Evolutionary conservation across 108 stramenopile genomes (phyloP).

Genomic region (Epipyxis sp.): DNA sequence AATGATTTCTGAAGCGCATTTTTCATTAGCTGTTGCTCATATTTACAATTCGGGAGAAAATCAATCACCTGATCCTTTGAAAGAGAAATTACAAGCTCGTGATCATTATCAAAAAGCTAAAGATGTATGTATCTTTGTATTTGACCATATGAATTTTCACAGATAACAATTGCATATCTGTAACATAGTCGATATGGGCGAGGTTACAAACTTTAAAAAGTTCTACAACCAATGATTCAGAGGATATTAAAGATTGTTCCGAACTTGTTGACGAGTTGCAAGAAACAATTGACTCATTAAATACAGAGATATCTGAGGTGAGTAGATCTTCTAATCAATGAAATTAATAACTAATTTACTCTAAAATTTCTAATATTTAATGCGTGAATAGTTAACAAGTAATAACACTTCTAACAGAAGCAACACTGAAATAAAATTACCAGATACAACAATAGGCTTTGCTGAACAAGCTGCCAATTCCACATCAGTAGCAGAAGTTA

Average conservation of each 20-base stretch:
- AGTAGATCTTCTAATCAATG: no score
- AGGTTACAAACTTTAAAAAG: background rate
- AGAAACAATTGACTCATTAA: background rate
- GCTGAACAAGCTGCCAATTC: no score
- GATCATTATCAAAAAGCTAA: background rate
- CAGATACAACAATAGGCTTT: no score
- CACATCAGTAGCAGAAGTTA: no score
- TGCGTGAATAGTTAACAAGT: background rate
- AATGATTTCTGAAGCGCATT: background rate
- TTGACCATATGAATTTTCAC: no score
- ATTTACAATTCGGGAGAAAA: background rate
- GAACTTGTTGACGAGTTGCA: background rate
- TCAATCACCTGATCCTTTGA: background rate
- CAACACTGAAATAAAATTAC: no score
- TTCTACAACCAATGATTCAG: background rate
- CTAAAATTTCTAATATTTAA: background rate
- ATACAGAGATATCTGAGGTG: background rate
- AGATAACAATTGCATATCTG: no score
- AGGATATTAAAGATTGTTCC: background rate
- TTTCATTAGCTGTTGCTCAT: slow-evolving; percentile 1
- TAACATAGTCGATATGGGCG: background rate
- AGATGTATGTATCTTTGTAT: background rate
- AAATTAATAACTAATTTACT: background rate
- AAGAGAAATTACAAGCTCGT: background rate
- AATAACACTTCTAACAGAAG: no score